Evolutionary conservation across 2,329 filamentous ascomycete genomes (phyloP), one percentile per base, ranked within the genome.

Genomic region (Aspergillus sp.): DNA sequence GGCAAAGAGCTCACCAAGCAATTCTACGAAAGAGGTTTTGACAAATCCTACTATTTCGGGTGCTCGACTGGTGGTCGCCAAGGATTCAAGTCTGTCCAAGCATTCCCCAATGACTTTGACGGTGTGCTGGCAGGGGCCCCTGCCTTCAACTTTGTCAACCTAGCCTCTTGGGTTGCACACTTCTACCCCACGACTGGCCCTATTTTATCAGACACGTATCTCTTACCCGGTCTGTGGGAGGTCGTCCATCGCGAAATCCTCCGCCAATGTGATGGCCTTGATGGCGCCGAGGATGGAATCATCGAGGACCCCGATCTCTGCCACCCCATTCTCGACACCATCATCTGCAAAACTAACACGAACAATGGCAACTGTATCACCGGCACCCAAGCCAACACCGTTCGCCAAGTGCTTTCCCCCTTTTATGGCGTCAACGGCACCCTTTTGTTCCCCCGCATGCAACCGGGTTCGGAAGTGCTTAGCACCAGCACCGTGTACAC

Each of bases 61-160:
- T 75, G 73, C 57, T 74, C 71, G 1, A 69, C 69, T n/a, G 73
- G 73, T 48, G 73, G 73, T 19, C 64, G 68, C n/a, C 71, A 75
- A 53, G 73, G 72, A 33, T 59, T 73, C 46, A 72, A 72, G 49
- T 68, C 68, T 2, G 64, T 69, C 3, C 67, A 74, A 47, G 59
- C 66, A 41, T 75, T 65, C 49, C 73, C 72, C 1, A 57, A 68
- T 9, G 72, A 75, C 51, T 75, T 75, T 44, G 72, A 75, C 47
- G 73, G 73, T 34, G 70, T 75, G 43, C 65, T 75, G 27, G 65
- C 69, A 4, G 72, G 69, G 12, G 65, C 72, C 40, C 71, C 64
- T 19, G 70, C 70, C 19, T 55, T 70, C 42, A 67, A 71, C 53
- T 71, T 70, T 49, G 63, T 72, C 52, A 67, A 70, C 40, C 53